Evolutionary conservation across 2,329 filamentous ascomycete species (phyloP).

Genomic region (Geosmithia morbida): DNA sequence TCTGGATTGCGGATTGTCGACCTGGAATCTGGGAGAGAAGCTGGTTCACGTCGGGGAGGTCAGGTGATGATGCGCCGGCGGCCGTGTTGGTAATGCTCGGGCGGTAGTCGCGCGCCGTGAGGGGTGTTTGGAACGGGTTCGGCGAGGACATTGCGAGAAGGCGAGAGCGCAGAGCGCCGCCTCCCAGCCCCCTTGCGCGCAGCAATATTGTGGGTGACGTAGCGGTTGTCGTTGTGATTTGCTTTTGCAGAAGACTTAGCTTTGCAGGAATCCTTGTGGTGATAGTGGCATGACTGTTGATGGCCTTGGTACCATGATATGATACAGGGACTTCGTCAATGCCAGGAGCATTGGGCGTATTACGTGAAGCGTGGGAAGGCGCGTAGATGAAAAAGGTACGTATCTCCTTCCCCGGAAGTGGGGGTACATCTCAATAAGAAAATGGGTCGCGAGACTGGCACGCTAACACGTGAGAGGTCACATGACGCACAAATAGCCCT

Average conservation of each 20-base stretch:
- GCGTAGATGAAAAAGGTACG: neutral
- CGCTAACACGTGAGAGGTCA: constrained; percentile 19
- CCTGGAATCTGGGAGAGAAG: constrained; percentile 21
- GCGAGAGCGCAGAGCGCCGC: constrained; percentile 35
- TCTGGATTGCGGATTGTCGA: constrained; percentile 16
- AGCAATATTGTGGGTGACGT: constrained; percentile 8
- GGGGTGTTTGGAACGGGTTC: constrained; percentile 4
- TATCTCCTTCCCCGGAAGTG: neutral
- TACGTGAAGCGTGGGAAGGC: neutral
- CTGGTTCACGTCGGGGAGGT: constrained; percentile 36
- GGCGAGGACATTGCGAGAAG: constrained; percentile 16
- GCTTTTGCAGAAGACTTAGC: neutral
- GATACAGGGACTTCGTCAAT: too few species aligned
- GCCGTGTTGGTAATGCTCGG: constrained; percentile 12
- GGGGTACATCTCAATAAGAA: neutral
- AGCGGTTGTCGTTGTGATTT: neutral
- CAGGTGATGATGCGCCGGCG: constrained; percentile 34
- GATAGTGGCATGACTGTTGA: neutral
- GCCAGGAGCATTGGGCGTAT: too few species aligned
- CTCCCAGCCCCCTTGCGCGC: constrained; percentile 17
- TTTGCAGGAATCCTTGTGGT: neutral
- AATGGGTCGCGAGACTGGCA: constrained; percentile 12
- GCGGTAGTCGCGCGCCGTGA: constrained; percentile 7
- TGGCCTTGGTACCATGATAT: too few species aligned
- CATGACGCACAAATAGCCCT: constrained; percentile 21